phyloP scores from a whole-genome alignment of 2,329 filamentous ascomycete species.

The Aspergillus texensis region DNA sequence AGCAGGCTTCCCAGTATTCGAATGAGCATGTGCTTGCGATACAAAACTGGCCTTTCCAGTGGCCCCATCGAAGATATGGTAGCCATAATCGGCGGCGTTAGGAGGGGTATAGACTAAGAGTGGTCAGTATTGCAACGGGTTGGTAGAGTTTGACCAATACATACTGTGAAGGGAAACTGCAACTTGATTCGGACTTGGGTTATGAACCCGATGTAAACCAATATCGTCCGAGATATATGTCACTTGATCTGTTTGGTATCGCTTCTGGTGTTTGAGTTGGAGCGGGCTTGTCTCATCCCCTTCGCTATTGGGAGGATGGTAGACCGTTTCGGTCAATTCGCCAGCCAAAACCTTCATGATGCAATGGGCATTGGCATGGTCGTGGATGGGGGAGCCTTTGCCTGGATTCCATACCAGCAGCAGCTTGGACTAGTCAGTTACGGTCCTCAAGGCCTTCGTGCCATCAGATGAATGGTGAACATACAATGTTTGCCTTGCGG shows the following conservation, averaged over 20 bases:
- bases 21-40: constrained; percentile 25
- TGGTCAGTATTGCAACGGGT: background rate
- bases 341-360: constrained; percentile 41
- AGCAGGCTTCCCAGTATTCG: background rate
- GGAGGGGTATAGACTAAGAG: constrained; percentile 34
- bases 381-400: constrained; percentile 40
- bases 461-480: background rate
- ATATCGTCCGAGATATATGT: constrained; percentile 38
- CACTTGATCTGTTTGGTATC: constrained; percentile 31
- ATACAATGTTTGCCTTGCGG: constrained; percentile 35
- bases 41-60: constrained; percentile 33
- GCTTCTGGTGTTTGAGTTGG: constrained; percentile 27
- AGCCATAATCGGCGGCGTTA: constrained; percentile 37
- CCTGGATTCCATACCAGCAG: constrained; percentile 39
- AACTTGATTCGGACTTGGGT: constrained; percentile 28
- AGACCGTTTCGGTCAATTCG: constrained; percentile 33
- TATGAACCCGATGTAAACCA: constrained; percentile 35
- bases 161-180: constrained; percentile 38
- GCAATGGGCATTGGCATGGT: constrained; percentile 41
- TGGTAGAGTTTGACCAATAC: constrained; percentile 6
- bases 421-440: constrained; percentile 20
- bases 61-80: constrained; percentile 33
- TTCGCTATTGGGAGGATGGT: constrained; percentile 19
- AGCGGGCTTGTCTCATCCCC: constrained; percentile 21
- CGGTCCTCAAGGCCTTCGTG: background rate